Evolutionary conservation across 2,329 filamentous ascomycete species (phyloP), one percentile per base, ranked within the genome.

Genomic region (Botrytis paeoniae): DNA sequence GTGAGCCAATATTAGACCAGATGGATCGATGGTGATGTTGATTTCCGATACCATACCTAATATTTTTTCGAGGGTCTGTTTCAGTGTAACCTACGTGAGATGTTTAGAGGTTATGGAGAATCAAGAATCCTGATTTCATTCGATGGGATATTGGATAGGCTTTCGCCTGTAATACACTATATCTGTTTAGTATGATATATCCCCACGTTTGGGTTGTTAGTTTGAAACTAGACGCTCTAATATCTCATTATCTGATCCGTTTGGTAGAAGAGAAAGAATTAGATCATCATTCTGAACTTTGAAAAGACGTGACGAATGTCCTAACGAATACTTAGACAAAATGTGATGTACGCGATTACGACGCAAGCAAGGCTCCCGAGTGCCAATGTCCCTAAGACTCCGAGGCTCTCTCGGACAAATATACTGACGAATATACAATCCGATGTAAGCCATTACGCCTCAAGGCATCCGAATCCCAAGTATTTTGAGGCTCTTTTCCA

Each of bases 81-180:
- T 57, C 35, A 57, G 35, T 69, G 64, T 54, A 41, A 57, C 35
- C n/a, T 57, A 22, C 22, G 18, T 54, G n/a, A 69, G n/a, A 25
- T 69, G n/a, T 41, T 69, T 69, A 22, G 54, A 57, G 64, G 35
- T 20, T 29, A 48, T 41, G 64, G 48, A 68, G 64, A 68, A 25
- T 29, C 32, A 25, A 39, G 32, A 20, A 68, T 54, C 45, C 64
- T 41, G 9, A 37, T 25, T 32, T 16, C 22, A 20, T 57, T 32
- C 35, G n/a, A 57, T 32, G 39, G 48, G 37, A 10, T 6, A 8
- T 57, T 25, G 25, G 37, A 57, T 32, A 57, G 48, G 35, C 25
- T 41, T 25, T 57, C 25, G 35, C 48, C 16, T 68, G 9, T 39
- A 7, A 57, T 54, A 20, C 25, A 41, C 48, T 16, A 16, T 16